Percentiles rank a stretch among this genome's conserved stretches.
These are phyloP conservation scores for Pleurotus pulmonarius DNA, from an alignment of 768 basidiomycete genomes.

Conservation along the genomic window DNA sequence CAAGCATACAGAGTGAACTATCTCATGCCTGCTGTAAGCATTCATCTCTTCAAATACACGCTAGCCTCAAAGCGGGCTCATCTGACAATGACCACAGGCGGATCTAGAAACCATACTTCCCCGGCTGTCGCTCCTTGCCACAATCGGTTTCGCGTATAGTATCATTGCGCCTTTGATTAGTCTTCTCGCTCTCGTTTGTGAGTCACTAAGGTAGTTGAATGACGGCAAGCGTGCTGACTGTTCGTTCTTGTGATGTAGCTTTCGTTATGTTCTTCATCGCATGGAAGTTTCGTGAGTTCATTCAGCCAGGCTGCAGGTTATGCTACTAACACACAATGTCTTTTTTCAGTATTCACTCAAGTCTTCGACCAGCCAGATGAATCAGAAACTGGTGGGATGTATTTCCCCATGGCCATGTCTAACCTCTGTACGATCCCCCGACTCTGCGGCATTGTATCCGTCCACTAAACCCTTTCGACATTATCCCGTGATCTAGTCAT, in stretches of 20 bases:
- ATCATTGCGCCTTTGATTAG: constrained; percentile 66
- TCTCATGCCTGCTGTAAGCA: constrained; percentile 45
- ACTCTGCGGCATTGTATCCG: background rate
- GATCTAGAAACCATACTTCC: constrained; percentile 50
- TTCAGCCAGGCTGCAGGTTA: background rate
- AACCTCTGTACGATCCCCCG: constrained; percentile 10
- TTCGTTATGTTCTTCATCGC: constrained; percentile 57
- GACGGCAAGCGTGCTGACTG: background rate
- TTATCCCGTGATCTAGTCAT: constrained; percentile 34
- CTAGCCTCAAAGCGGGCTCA: no score
- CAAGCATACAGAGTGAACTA: constrained; percentile 55
- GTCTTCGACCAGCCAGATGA: constrained; percentile 12
- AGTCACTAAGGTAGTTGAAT: constrained; percentile 7
- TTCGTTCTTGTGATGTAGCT: constrained; percentile 17
- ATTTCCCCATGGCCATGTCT: constrained; percentile 10
- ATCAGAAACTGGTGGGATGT: constrained; percentile 8
- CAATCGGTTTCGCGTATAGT: constrained; percentile 54
- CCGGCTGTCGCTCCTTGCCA: constrained; percentile 47
- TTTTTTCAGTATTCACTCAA: background rate
- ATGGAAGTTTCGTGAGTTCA: constrained; percentile 52
- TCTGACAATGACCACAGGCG: constrained; percentile 23
- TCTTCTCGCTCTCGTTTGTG: constrained; percentile 55
- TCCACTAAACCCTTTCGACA: background rate
- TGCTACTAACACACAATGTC: background rate
- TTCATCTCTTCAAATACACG: background rate